Conservation (phyloP, 108 stramenopile species). For the Cyclotella distinguenda region DNA sequence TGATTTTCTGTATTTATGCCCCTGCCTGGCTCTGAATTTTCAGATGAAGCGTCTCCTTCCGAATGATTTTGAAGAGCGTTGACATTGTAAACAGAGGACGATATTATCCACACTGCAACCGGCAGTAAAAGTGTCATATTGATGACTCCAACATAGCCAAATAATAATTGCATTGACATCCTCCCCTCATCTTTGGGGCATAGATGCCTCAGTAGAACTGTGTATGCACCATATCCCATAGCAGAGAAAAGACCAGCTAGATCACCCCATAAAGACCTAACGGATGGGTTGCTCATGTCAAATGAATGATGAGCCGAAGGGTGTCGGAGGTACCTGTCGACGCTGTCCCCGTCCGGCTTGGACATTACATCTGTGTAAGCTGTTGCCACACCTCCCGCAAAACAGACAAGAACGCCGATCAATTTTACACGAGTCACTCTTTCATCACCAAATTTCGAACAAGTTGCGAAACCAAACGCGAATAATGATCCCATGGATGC, state of each 20-base stretch:
- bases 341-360: background rate
- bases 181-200: conserved; percentile 74
- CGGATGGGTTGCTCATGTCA: conserved; percentile 6
- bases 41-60: conserved; percentile 1
- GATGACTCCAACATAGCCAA: conserved; percentile 90
- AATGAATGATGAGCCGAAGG: background rate
- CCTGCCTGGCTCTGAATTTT: background rate
- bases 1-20: background rate
- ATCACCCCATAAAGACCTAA: conserved; percentile 59
- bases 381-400: conserved; percentile 67
- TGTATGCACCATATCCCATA: conserved; percentile 82
- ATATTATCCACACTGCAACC: conserved; percentile 54
- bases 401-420: conserved; percentile 65
- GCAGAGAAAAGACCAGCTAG: conserved; percentile 73
- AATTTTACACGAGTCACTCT: conserved; percentile 54
- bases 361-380: conserved; percentile 51
- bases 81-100: conserved; percentile 15
- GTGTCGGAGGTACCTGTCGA: background rate
- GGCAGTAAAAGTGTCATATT: conserved; percentile 72
- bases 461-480: conserved; percentile 85
- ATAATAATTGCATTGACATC: conserved; percentile 88
- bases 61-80: conserved; percentile 15
- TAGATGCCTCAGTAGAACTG: conserved; percentile 67
- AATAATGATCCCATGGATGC: conserved; percentile 90
- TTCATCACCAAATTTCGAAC: conserved; percentile 63